These are phyloP conservation scores for Globisporangium okanoganense DNA, from an alignment of 352 stramenopile species.

Conservation along the genomic window DNA sequence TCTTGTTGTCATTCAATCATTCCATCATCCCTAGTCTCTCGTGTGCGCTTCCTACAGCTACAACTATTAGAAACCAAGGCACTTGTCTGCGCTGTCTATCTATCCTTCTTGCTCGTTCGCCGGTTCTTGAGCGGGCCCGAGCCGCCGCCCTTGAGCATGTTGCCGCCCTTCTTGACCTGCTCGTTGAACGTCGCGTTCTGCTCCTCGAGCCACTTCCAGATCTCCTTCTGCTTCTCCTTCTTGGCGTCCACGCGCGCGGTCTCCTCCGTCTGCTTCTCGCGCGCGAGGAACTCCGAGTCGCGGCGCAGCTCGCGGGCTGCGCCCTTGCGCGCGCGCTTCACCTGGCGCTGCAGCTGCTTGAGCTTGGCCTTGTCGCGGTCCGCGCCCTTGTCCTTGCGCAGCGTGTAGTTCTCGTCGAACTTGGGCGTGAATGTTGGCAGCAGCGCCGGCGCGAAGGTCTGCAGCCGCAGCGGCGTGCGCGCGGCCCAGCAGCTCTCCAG, in stretches of 20 bases:
- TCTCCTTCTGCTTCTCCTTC: constrained; percentile 92
- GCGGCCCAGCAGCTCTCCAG: constrained; percentile 43
- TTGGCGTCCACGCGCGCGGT: constrained; percentile 63
- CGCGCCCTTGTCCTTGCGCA: constrained; percentile 88
- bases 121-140: constrained; percentile 56
- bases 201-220: constrained; percentile 94
- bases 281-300: constrained; percentile 93
- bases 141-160: constrained; percentile 94
- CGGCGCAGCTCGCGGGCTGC: constrained; percentile 93
- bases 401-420: constrained; percentile 90
- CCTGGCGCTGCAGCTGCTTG: constrained; percentile 92
- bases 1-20: constrained; percentile 5
- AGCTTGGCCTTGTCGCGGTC: constrained; percentile 80
- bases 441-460: constrained; percentile 64
- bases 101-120: constrained; percentile 48
- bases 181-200: constrained; percentile 98
- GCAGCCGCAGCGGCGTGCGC: constrained; percentile 64
- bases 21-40: neutral
- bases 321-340: constrained; percentile 96
- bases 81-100: constrained; percentile 8
- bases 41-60: neutral
- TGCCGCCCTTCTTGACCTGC: constrained; percentile 93
- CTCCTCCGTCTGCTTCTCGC: constrained; percentile 90
- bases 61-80: neutral
- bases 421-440: constrained; percentile 85